Conservation (phyloP, 805 yeast genomes). For the Suhomyces emberorum region DNA sequence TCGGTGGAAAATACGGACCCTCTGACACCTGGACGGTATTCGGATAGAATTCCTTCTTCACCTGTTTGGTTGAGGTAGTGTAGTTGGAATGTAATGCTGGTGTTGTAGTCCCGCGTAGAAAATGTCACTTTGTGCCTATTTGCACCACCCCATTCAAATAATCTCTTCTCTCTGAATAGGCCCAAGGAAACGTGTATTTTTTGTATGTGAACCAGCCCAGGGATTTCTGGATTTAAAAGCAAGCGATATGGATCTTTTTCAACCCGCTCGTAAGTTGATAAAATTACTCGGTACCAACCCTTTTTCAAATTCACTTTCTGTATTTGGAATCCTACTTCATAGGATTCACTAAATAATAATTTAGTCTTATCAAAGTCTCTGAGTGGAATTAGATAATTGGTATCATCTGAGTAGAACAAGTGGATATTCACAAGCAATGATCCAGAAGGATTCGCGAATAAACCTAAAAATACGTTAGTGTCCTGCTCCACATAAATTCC, state of each 20-base stretch:
- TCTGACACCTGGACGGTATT: slow-evolving; percentile 46
- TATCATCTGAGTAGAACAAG: slow-evolving; percentile 38
- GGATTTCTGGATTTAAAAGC: neutral
- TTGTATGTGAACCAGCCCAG: neutral
- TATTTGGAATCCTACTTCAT: slow-evolving; percentile 33
- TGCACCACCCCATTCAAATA: slow-evolving; percentile 37
- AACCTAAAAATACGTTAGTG: slow-evolving; percentile 6
- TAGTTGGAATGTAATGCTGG: slow-evolving; percentile 24
- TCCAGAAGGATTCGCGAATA: neutral
- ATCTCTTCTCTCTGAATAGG: slow-evolving; percentile 22
- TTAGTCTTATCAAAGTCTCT: slow-evolving; percentile 19
- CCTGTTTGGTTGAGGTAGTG: slow-evolving; percentile 15
- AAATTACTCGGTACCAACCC: slow-evolving; percentile 43
- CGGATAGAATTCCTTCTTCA: slow-evolving; percentile 10
- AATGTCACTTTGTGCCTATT: slow-evolving; percentile 38
- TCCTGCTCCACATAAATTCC: slow-evolving; percentile 18
- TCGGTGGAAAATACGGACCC: slow-evolving; percentile 39
- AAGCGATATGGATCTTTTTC: slow-evolving; percentile 23
- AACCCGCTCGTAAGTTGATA: slow-evolving; percentile 43
- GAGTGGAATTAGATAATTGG: slow-evolving; percentile 18
- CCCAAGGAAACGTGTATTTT: slow-evolving; percentile 31
- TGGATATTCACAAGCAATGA: slow-evolving; percentile 34
- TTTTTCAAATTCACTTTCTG: slow-evolving; percentile 21
- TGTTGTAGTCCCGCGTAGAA: slow-evolving; percentile 15
- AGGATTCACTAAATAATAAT: slow-evolving; percentile 28